Conservation (phyloP, 139 green algal genomes). For the Pseudopediastrum boryanum region DNA sequence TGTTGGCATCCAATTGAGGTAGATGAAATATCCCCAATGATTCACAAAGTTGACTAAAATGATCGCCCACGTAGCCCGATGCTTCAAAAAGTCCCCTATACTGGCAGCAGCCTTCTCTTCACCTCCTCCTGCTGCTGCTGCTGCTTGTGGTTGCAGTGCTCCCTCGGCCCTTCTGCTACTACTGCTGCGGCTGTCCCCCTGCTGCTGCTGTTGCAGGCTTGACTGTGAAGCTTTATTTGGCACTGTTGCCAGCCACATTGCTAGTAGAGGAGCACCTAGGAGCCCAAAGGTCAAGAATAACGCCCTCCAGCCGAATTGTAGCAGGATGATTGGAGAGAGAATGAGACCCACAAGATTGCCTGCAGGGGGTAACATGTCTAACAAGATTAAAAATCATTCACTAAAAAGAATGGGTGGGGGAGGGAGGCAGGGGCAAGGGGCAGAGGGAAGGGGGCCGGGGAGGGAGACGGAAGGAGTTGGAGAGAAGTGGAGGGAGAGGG, state of each 20-base stretch:
- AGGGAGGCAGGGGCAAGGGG: too few relatives aligned
- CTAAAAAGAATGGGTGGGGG: too few relatives aligned
- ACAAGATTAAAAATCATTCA: too few relatives aligned
- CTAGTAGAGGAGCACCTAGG: conserved; percentile 73
- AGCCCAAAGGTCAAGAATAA: conserved; percentile 86
- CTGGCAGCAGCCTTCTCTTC: too few relatives aligned
- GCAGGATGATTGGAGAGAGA: conserved; percentile 80
- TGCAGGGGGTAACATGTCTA: too few relatives aligned
- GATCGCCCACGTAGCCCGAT: conserved; percentile 81
- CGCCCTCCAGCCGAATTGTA: conserved; percentile 71
- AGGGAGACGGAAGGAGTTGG: too few relatives aligned
- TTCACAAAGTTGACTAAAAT: conserved; percentile 87
- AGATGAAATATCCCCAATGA: conserved; percentile 94
- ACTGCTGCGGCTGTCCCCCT: conserved; percentile 9
- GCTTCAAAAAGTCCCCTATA: conserved; percentile 66
- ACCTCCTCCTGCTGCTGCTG: background rate
- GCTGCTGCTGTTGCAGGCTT: conserved; percentile 18
- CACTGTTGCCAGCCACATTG: conserved; percentile 72
- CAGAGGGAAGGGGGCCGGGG: too few relatives aligned
- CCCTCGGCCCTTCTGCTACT: background rate
- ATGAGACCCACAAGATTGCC: conserved; percentile 86
- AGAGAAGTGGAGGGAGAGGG: too few relatives aligned
- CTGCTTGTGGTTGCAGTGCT: background rate
- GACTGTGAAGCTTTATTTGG: too few relatives aligned
- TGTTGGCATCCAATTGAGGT: conserved; percentile 94